Percentiles rank a stretch among this genome's conserved stretches.
These are phyloP conservation scores for Blastobotrys chiropterorum DNA, from an alignment of 805 yeast species.

Conservation along the genomic window DNA sequence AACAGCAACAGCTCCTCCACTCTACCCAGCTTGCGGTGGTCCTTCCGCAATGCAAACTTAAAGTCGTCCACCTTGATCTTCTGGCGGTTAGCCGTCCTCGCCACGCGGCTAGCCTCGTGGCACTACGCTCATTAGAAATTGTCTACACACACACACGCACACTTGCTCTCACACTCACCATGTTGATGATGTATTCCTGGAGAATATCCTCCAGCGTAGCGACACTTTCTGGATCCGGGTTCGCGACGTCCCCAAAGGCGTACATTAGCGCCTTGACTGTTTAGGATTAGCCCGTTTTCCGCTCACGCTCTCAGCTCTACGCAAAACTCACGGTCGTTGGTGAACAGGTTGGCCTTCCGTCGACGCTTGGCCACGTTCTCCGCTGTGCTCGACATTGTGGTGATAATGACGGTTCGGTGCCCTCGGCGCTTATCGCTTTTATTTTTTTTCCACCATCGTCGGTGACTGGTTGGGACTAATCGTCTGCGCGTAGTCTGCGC, in stretches of 20 bases:
- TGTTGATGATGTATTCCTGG: slow-evolving; percentile 54
- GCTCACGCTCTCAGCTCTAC: not conserved
- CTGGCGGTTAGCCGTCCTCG: slow-evolving; percentile 47
- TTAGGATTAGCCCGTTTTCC: not conserved
- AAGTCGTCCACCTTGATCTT: slow-evolving; percentile 69
- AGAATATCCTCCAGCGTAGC: slow-evolving; percentile 63
- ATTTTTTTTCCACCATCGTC: not conserved
- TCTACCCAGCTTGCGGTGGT: slow-evolving; percentile 62
- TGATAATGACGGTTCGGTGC: not conserved
- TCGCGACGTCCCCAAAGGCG: slow-evolving; percentile 68
- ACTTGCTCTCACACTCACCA: slow-evolving; percentile 27
- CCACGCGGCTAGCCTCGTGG: slow-evolving; percentile 45
- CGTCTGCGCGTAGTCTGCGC: no score
- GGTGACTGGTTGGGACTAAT: not conserved
- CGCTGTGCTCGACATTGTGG: not conserved
- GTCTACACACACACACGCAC: not conserved
- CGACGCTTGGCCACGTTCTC: slow-evolving; percentile 25
- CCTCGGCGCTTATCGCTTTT: not conserved
- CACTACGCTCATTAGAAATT: slow-evolving; percentile 29
- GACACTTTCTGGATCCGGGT: slow-evolving; percentile 61
- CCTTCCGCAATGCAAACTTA: slow-evolving; percentile 61
- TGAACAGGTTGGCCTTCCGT: slow-evolving; percentile 39
- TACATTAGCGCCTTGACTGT: slow-evolving; percentile 50
- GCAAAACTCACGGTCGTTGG: slow-evolving; percentile 34
- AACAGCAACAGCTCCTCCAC: slow-evolving; percentile 55